phyloP scores from a whole-genome alignment of 2,329 filamentous ascomycete genomes.

The Incumbomyces delicatus region DNA sequence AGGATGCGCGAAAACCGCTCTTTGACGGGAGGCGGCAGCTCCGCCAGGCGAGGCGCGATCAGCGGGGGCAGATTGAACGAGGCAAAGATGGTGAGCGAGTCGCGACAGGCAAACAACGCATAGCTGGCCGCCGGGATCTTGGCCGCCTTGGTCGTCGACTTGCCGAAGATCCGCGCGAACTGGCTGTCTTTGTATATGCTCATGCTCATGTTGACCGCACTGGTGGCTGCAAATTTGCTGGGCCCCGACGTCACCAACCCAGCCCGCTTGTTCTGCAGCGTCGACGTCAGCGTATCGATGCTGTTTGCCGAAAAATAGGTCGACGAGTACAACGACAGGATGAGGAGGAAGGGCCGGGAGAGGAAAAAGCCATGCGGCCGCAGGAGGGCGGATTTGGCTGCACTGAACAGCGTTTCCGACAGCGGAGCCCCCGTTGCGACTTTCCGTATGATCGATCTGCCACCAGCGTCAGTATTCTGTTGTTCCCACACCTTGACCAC shows the following conservation, averaged over 20 bases:
- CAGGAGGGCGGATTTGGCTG: constrained; percentile 31
- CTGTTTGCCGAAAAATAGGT: constrained; percentile 85
- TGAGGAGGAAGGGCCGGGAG: constrained; percentile 40
- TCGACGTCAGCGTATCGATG: constrained; percentile 70
- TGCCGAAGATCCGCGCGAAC: constrained; percentile 64
- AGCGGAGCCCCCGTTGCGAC: constrained; percentile 33
- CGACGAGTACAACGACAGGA: constrained; percentile 62
- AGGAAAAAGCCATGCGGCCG: constrained; percentile 35
- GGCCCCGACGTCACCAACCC: constrained; percentile 60
- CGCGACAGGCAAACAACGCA: constrained; percentile 64
- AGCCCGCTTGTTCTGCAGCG: constrained; percentile 48
- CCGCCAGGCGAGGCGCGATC: constrained; percentile 58
- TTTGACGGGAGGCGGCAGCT: constrained; percentile 45
- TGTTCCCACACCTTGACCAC: too few relatives aligned
- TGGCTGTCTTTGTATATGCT: constrained; percentile 75
- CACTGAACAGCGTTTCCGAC: constrained; percentile 30
- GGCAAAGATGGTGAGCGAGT: constrained; percentile 79
- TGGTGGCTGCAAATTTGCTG: constrained; percentile 72
- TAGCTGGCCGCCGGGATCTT: constrained; percentile 58
- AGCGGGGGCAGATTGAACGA: constrained; percentile 81
- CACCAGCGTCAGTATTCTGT: too few relatives aligned
- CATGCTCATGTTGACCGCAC: constrained; percentile 70
- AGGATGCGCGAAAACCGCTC: constrained; percentile 35
- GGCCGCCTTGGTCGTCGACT: constrained; percentile 24
- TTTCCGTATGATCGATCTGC: constrained; percentile 42